Percentiles rank a stretch among this genome's conserved stretches.
phyloP scores from a whole-genome alignment of 2,329 filamentous ascomycete genomes.

The Trichoderma aggressivum region DNA sequence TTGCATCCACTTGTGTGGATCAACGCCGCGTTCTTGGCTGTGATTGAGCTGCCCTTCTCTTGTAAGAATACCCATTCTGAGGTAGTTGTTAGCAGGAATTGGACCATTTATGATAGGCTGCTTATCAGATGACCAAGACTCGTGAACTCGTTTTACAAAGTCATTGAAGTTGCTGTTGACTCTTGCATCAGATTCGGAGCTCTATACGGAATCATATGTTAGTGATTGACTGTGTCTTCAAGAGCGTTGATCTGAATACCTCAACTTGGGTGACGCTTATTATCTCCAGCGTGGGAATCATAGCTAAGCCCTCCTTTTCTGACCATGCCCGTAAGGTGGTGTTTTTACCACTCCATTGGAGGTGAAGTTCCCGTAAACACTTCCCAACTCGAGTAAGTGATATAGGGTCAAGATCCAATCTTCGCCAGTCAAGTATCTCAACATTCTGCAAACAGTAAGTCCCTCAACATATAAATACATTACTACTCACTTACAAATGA shows the following conservation, averaged over 20 bases:
- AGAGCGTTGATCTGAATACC: background rate
- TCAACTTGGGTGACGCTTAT: background rate
- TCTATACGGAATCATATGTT: background rate
- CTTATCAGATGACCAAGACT: background rate
- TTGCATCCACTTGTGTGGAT: slow-evolving; percentile 2
- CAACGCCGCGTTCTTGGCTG: background rate
- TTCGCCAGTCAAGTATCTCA: background rate
- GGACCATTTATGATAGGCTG: background rate
- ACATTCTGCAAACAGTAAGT: background rate
- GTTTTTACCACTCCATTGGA: background rate
- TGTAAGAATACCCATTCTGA: background rate
- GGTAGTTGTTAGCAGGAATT: background rate
- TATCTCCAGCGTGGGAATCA: background rate
- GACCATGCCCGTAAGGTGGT: background rate
- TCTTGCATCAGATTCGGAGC: background rate
- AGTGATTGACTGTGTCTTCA: background rate
- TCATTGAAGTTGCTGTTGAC: background rate
- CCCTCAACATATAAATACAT: background rate
- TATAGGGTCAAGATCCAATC: slow-evolving; percentile 2
- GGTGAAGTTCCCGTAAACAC: background rate
- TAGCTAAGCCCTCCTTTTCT: background rate
- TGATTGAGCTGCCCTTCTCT: background rate
- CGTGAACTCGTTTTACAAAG: background rate
- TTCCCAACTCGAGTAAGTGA: background rate
- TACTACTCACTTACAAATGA: background rate